phyloP scores from a whole-genome alignment of 345 rosid species.

The Capsella bursapastoris region DNA sequence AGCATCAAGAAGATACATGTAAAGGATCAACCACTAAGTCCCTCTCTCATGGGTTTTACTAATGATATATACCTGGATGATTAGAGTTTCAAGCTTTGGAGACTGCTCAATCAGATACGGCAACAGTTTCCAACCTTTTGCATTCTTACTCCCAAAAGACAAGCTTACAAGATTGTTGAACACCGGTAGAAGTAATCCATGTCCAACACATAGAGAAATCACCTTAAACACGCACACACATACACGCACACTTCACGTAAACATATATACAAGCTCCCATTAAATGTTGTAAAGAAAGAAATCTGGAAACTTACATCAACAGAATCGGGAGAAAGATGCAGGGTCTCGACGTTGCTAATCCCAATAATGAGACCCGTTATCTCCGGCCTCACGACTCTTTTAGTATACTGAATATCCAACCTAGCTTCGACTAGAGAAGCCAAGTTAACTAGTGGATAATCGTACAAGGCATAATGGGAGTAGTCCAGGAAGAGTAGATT shows the following conservation, averaged over 20 bases:
- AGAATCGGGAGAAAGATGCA: background rate
- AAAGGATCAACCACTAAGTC: too few species aligned
- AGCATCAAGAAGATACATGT: too few species aligned
- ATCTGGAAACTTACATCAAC: background rate
- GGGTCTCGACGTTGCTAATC: background rate
- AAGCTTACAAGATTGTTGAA: too few species aligned
- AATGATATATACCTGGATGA: too few species aligned
- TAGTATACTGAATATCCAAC: background rate
- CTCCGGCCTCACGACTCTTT: background rate
- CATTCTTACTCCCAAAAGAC: too few species aligned
- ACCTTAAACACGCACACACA: background rate
- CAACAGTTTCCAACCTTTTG: too few species aligned
- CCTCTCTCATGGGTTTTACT: too few species aligned
- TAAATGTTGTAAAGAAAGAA: background rate
- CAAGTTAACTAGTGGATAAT: background rate
- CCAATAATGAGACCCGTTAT: background rate
- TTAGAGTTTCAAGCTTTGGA: too few species aligned
- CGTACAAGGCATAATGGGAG: background rate
- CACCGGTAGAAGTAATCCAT: too few species aligned
- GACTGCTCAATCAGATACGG: too few species aligned
- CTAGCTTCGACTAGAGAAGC: conserved; percentile 20
- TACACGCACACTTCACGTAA: background rate
- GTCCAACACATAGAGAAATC: too few species aligned
- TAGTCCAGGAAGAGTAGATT: background rate
- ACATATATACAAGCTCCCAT: too few species aligned